Evolutionary conservation across 805 yeast species (phyloP).

Genomic region (Wickerhamiella allomyrinae): DNA sequence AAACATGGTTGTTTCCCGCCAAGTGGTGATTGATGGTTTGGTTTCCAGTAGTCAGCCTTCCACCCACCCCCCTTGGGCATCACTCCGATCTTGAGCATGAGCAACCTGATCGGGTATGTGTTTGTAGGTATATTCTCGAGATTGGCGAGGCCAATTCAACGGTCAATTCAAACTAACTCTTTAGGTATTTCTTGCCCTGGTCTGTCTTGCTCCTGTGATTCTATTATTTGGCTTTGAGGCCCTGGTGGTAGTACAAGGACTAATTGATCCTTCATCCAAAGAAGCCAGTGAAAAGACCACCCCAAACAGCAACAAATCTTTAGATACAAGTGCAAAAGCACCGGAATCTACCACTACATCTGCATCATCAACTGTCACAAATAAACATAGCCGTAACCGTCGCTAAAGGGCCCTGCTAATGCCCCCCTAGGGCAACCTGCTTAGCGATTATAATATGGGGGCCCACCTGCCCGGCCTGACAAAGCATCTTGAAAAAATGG

Average conservation of each 20-base stretch:
- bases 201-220: constrained; percentile 28
- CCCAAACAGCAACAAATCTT: too few species aligned
- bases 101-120: constrained; percentile 11
- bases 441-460: too few species aligned
- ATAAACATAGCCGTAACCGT: too few species aligned
- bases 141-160: not conserved
- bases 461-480: too few species aligned
- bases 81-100: not conserved
- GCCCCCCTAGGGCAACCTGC: too few species aligned
- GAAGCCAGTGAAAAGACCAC: not conserved
- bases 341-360: too few species aligned
- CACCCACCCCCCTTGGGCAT: too few species aligned
- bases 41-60: not conserved
- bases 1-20: not conserved
- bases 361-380: too few species aligned
- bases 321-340: too few species aligned
- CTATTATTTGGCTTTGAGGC: constrained; percentile 13
- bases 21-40: not conserved
- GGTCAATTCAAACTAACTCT: constrained; percentile 2
- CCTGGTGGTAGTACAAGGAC: constrained; percentile 8
- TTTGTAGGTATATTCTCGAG: constrained; percentile 15
- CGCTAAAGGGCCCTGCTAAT: too few species aligned
- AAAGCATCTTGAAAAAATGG: constrained; percentile 7
- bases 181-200: constrained; percentile 25
- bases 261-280: not conserved